A percentile compares a stretch with the other conserved stretches of the same genome.
phyloP scores from a whole-genome alignment of 2,329 filamentous ascomycete species.

The Phyllosticta ampelicida region DNA sequence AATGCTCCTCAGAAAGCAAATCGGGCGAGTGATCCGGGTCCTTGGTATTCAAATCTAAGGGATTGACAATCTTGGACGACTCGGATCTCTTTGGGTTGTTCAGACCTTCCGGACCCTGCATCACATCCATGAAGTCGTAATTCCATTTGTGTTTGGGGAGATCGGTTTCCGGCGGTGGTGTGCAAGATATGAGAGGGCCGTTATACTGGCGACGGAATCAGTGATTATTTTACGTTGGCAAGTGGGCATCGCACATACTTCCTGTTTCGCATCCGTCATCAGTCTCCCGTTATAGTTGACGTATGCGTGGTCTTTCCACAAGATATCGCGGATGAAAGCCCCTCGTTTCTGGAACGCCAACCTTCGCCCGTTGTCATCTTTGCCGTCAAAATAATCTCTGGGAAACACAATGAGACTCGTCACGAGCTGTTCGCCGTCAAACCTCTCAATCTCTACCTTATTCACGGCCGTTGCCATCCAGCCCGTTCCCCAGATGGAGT shows the following conservation, averaged over 20 bases:
- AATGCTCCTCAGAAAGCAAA: background rate
- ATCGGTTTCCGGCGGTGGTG: background rate
- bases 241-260: background rate
- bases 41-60: background rate
- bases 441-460: background rate
- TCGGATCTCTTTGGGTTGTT: background rate
- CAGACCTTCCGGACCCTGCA: background rate
- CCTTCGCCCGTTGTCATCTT: background rate
- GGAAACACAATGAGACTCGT: constrained; percentile 1
- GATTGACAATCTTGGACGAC: background rate
- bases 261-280: background rate
- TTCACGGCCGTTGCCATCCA: constrained; percentile 1
- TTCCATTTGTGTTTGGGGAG: constrained; percentile 4
- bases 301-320: constrained; percentile 1
- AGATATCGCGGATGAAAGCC: background rate
- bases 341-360: background rate
- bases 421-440: constrained; percentile 7
- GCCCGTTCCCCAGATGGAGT: constrained; percentile 2
- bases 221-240: background rate
- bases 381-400: constrained; percentile 1
- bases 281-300: constrained; percentile 1
- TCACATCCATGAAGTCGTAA: background rate
- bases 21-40: background rate
- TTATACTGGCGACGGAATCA: background rate
- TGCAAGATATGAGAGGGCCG: constrained; percentile 2